Evolutionary conservation across 106 monocot genomes (phyloP).

Genomic region (Vanilla planifolia): DNA sequence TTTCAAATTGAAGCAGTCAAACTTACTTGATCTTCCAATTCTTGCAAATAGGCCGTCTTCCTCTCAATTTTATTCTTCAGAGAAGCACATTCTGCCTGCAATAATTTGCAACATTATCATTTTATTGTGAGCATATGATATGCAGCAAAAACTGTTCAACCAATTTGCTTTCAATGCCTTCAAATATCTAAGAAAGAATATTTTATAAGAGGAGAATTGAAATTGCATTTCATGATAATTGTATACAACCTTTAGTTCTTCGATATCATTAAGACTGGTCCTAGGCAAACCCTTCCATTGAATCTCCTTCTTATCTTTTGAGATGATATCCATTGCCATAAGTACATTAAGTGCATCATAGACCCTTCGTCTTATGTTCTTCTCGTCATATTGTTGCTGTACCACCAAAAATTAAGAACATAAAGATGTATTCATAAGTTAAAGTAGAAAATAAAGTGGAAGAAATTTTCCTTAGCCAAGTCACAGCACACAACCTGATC

Average conservation of each 20-base stretch:
- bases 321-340: constrained; percentile 98
- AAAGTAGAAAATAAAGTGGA: not conserved
- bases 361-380: constrained; percentile 93
- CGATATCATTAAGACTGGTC: constrained; percentile 75
- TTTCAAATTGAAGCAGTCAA: not conserved
- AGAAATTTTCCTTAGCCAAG: not conserved
- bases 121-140: not conserved
- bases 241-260: constrained; percentile 83
- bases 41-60: constrained; percentile 73
- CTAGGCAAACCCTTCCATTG: constrained; percentile 97
- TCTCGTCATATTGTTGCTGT: constrained; percentile 97
- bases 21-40: constrained; percentile 86
- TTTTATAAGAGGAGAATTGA: not conserved
- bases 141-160: not conserved
- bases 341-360: constrained; percentile 96
- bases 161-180: not conserved
- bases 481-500: constrained; percentile 44
- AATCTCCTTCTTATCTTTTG: constrained; percentile 95
- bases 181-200: not conserved
- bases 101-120: constrained; percentile 3
- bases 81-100: constrained; percentile 57
- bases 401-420: not conserved
- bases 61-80: constrained; percentile 64
- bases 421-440: not conserved
- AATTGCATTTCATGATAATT: not conserved